phyloP scores from a whole-genome alignment of 805 yeast genomes.

The Cyberlindnera xishuangbannaensis region DNA sequence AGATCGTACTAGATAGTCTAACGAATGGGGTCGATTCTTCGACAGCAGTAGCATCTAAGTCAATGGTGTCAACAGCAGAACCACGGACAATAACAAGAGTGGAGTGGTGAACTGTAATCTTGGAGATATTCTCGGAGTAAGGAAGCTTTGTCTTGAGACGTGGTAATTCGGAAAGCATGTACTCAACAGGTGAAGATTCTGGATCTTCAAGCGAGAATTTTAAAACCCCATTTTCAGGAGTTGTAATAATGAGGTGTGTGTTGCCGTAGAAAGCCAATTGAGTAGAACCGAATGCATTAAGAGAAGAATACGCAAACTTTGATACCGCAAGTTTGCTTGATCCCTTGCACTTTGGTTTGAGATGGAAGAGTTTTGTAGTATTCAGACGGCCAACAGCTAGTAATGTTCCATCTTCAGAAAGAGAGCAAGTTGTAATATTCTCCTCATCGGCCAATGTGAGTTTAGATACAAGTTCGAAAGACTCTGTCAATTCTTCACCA shows the following conservation, averaged over 20 bases:
- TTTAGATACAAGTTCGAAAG: slow-evolving; percentile 59
- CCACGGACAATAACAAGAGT: slow-evolving; percentile 53
- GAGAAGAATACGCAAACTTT: slow-evolving; percentile 40
- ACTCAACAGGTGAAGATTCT: slow-evolving; percentile 23
- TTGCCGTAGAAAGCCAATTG: slow-evolving; percentile 43
- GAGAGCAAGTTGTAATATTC: slow-evolving; percentile 60
- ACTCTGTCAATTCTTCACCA: slow-evolving; percentile 29
- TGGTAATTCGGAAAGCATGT: slow-evolving; percentile 36
- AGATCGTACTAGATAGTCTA: slow-evolving; percentile 52
- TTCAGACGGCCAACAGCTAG: slow-evolving; percentile 69
- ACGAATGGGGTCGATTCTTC: slow-evolving; percentile 41
- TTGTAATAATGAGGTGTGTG: slow-evolving; percentile 42
- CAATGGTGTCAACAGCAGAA: slow-evolving; percentile 48
- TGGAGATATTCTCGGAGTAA: slow-evolving; percentile 46
- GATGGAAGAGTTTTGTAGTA: slow-evolving; percentile 60
- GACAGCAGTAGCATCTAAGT: slow-evolving; percentile 28
- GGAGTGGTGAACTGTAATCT: slow-evolving; percentile 38
- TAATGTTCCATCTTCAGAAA: slow-evolving; percentile 59
- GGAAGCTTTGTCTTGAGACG: slow-evolving; percentile 32
- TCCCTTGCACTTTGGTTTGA: slow-evolving; percentile 34
- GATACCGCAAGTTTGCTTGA: slow-evolving; percentile 38
- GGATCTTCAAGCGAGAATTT: slow-evolving; percentile 26
- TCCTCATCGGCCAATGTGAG: slow-evolving; percentile 69
- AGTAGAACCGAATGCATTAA: slow-evolving; percentile 49
- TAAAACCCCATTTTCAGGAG: slow-evolving; percentile 58